phyloP scores from a whole-genome alignment of 306 rosid genomes.

The Castanopsis chinensis region DNA sequence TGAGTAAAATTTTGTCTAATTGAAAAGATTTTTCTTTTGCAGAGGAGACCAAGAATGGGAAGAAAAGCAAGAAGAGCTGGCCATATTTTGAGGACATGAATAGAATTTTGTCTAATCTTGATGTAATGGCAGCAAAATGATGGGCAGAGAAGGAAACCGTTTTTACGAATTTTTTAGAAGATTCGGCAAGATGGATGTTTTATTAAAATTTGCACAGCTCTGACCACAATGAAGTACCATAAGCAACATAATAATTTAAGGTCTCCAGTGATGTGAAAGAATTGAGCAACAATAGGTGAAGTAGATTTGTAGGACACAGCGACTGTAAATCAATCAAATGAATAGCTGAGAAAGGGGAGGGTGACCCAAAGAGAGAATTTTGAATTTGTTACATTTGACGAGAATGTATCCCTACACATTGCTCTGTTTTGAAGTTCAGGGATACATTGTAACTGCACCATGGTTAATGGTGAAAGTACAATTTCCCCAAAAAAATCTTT shows the following conservation, averaged over 20 bases:
- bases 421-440: too few species aligned
- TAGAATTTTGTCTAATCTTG: slow-evolving; percentile 45
- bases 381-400: too few species aligned
- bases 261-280: slow-evolving; percentile 3
- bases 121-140: slow-evolving; percentile 58
- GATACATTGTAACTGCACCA: too few species aligned
- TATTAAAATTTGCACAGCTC: slow-evolving; percentile 7
- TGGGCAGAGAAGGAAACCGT: slow-evolving; percentile 7
- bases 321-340: neutral
- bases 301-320: neutral
- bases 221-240: slow-evolving; percentile 18
- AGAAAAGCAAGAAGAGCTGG: slow-evolving; percentile 56
- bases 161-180: neutral
- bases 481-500: too few species aligned
- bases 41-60: slow-evolving; percentile 70
- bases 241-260: slow-evolving; percentile 21
- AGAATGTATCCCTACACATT: too few species aligned
- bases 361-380: too few species aligned
- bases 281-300: neutral
- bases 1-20: slow-evolving; percentile 48
- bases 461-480: too few species aligned
- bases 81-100: slow-evolving; percentile 66
- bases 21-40: neutral
- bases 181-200: neutral
- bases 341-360: neutral